A percentile compares a stretch with the other conserved stretches of the same genome.
Conservation (phyloP, 2,329 filamentous ascomycete species). For the Claviceps humidiphila region DNA sequence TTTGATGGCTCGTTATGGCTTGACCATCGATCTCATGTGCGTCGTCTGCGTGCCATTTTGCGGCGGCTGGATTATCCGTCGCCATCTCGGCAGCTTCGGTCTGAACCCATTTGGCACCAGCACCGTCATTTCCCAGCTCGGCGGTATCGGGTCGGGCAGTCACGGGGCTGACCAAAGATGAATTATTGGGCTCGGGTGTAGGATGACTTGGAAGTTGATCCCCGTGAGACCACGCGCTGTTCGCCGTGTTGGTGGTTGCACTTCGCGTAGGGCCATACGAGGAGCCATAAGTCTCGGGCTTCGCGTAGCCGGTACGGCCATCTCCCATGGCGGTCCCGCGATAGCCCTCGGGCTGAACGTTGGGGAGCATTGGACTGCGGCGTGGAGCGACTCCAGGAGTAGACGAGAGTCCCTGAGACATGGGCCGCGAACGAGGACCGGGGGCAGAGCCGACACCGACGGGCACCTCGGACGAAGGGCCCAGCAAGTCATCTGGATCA, state of each 20-base stretch:
- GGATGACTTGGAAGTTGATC: constrained; percentile 15
- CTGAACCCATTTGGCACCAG: constrained; percentile 5
- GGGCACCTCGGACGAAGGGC: constrained; percentile 27
- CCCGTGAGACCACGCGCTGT: constrained; percentile 7
- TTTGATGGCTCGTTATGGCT: constrained; percentile 19
- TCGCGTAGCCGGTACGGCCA: constrained; percentile 25
- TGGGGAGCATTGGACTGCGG: constrained; percentile 14
- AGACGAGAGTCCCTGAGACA: constrained; percentile 16
- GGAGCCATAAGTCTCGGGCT: constrained; percentile 22
- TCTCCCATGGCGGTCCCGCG: constrained; percentile 27
- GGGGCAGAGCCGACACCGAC: constrained; percentile 16
- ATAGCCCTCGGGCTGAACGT: constrained; percentile 20
- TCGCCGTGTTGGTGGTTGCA: constrained; percentile 7
- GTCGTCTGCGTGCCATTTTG: constrained; percentile 21
- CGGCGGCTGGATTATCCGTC: constrained; percentile 16
- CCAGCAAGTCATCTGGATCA: constrained; percentile 26
- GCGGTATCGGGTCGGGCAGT: constrained; percentile 5
- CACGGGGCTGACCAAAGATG: constrained; percentile 7
- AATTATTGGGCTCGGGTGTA: constrained; percentile 11
- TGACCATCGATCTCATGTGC: constrained; percentile 27
- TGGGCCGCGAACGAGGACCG: constrained; percentile 13
- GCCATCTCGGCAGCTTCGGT: constrained; percentile 19
- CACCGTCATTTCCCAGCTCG: constrained; percentile 9
- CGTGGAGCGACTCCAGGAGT: constrained; percentile 14
- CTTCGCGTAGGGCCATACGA: constrained; percentile 14